Percentiles rank a stretch among this genome's conserved stretches.
phyloP scores from a whole-genome alignment of 163 green algal genomes.

The Botryococcus braunii region DNA sequence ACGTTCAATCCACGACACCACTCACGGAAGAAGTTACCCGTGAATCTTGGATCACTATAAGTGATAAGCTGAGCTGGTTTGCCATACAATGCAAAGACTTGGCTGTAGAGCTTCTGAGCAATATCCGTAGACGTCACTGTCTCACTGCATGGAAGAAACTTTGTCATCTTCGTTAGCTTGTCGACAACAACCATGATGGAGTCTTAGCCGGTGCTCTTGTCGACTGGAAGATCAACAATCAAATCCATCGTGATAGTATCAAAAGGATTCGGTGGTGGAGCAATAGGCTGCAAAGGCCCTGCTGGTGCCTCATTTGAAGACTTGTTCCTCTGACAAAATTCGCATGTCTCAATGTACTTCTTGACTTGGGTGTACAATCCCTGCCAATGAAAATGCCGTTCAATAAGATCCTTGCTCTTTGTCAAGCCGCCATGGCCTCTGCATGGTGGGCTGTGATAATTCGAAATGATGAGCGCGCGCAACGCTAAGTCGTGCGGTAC shows the following conservation, averaged over 20 bases:
- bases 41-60: slow-evolving; percentile 36
- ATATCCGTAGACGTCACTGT: slow-evolving; percentile 19
- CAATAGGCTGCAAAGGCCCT: slow-evolving; percentile 17
- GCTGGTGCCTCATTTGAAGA: slow-evolving; percentile 2
- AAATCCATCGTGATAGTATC: slow-evolving; percentile 25
- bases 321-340: slow-evolving; percentile 23
- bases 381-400: too few species aligned
- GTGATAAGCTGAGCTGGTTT: slow-evolving; percentile 30
- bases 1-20: slow-evolving; percentile 18
- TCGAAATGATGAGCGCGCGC: too few species aligned
- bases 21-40: slow-evolving; percentile 23
- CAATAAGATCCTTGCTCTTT: too few species aligned
- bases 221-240: slow-evolving; percentile 18
- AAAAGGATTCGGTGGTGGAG: slow-evolving; percentile 15
- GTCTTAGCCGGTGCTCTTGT: slow-evolving; percentile 20
- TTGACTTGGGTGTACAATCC: too few species aligned
- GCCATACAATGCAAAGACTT: slow-evolving; percentile 34
- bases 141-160: slow-evolving; percentile 26
- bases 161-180: slow-evolving; percentile 39
- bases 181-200: slow-evolving; percentile 50
- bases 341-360: slow-evolving; percentile 17
- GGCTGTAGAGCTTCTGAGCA: slow-evolving; percentile 35
- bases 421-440: too few species aligned
- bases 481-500: too few species aligned
- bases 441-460: too few species aligned